Base-by-base conservation (phyloP, 2,329 filamentous ascomycete genomes). In the Neonectria hederae region DNA sequence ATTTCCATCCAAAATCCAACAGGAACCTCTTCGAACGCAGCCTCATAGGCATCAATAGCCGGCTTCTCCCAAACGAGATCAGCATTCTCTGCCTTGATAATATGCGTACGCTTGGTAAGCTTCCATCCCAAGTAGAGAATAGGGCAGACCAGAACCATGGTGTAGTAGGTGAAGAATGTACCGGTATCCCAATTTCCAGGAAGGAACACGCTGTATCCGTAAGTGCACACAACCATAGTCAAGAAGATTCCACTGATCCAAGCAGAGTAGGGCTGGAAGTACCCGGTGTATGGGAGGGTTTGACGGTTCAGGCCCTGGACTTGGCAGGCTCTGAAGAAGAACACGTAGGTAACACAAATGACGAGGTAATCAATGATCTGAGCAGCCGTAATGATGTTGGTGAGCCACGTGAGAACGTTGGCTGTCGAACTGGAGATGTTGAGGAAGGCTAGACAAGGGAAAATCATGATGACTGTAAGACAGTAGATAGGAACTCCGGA, bases 311-410 rank as follows among this genome's bases (percentile, higher is more conserved):
- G 74, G 19, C 81, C 78, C 71, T 88, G 83, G 0, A 81, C 84
- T 65, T 82, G 76, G 63, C 83, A 82, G 38, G 87, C 88, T 30
- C 82, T 81, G 74, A 84, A 79, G 72, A 81, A 83, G 60, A 79
- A 77, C 42, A 83, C 69, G 70, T 82, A 86, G n/a, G 81, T 81
- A 54, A 81, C 68, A 61, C 77, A 76, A 68, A 83, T 82, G 74
- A 85, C 81, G 65, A 89, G 83, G 75, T 87, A 90, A 77, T 88
- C 86, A 72, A 90, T 88, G 68, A 87, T 82, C 46, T 83, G 82
- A 30, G 82, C 84, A 6, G 83, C 85, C 2, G 85, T 87, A 69
- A 86, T 82, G 14, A 89, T 77, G 66, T 82, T 84, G 65, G 83
- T 78, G 55, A 89, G 77, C 83, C 83, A 88, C 48, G 72, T 83